Conservation (phyloP, 2,329 filamentous ascomycete genomes). For the Clarireedia monteithiana region DNA sequence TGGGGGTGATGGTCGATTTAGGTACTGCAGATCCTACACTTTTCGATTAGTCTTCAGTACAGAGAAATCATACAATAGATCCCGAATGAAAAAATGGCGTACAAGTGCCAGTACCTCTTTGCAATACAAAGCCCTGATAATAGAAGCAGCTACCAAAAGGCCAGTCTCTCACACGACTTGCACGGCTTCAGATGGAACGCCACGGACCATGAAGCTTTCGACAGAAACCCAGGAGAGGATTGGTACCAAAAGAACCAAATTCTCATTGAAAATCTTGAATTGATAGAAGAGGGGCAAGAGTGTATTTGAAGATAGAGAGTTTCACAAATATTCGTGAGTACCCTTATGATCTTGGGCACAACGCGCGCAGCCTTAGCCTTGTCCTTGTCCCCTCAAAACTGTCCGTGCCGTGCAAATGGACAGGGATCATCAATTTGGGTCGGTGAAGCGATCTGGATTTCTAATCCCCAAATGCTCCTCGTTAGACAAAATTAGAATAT, state of each 20-base stretch:
- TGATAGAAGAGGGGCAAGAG: conserved; percentile 4
- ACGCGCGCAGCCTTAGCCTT: not conserved
- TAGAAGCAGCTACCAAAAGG: not conserved
- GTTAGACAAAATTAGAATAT: not conserved
- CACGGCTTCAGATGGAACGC: not conserved
- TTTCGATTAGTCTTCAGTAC: too few relatives aligned
- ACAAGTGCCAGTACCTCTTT: conserved; percentile 5
- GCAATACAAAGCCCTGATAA: conserved; percentile 1
- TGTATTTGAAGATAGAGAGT: conserved; percentile 1
- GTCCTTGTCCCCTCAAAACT: not conserved
- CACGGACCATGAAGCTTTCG: not conserved
- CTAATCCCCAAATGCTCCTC: not conserved
- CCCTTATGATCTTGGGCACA: conserved; percentile 2
- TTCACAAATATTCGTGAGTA: conserved; percentile 1
- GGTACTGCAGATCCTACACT: too few relatives aligned
- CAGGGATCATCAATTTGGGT: not conserved
- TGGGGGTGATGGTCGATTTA: not conserved
- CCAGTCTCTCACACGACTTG: not conserved
- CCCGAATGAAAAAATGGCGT: not conserved
- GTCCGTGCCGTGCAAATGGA: not conserved
- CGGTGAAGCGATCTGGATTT: too few relatives aligned
- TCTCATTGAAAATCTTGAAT: conserved; percentile 4
- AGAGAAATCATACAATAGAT: not conserved
- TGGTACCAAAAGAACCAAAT: not conserved
- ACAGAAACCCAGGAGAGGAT: conserved; percentile 1